Percentiles rank a stretch among this genome's conserved stretches.
phyloP scores from a whole-genome alignment of 2,329 filamentous ascomycete species.

The Tolypocladium amazonense region DNA sequence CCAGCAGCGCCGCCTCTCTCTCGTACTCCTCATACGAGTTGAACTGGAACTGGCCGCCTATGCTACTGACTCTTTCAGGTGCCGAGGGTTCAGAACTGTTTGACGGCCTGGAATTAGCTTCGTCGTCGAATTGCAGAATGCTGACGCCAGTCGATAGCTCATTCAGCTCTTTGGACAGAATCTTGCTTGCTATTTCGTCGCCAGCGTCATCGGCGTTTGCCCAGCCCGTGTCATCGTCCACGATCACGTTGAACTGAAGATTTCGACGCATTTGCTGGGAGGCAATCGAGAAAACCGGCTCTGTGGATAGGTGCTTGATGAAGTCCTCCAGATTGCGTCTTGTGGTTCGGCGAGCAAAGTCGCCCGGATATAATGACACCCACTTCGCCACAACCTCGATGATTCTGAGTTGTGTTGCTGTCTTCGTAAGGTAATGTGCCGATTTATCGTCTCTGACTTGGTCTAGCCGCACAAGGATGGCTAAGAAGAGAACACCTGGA shows the following conservation, averaged over 20 bases:
- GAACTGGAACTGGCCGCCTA: conserved; percentile 41
- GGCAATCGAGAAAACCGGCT: conserved; percentile 74
- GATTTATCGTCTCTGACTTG: conserved; percentile 54
- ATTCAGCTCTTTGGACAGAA: conserved; percentile 27
- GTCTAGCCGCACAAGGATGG: conserved; percentile 70
- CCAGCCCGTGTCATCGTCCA: conserved; percentile 92
- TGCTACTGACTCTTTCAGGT: conserved; percentile 25
- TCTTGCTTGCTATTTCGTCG: conserved; percentile 22
- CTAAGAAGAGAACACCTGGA: conserved; percentile 65
- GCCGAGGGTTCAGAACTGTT: conserved; percentile 33
- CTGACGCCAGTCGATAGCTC: conserved; percentile 30
- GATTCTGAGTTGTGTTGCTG: conserved; percentile 71
- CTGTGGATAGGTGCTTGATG: conserved; percentile 60
- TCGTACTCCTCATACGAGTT: conserved; percentile 71
- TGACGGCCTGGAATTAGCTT: conserved; percentile 31
- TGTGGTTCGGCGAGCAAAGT: conserved; percentile 74
- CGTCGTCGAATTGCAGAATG: conserved; percentile 37
- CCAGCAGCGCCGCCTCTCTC: conserved; percentile 60
- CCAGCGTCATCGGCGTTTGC: conserved; percentile 60
- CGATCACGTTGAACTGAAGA: conserved; percentile 58
- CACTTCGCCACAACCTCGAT: conserved; percentile 80
- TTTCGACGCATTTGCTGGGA: conserved; percentile 77
- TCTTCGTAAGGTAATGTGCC: conserved; percentile 63
- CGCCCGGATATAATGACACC: conserved; percentile 82
- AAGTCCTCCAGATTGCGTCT: conserved; percentile 65